Evolutionary conservation across 768 basidiomycete genomes (phyloP), one percentile per base, ranked within the genome.

Genomic region (Lactarius indigo): DNA sequence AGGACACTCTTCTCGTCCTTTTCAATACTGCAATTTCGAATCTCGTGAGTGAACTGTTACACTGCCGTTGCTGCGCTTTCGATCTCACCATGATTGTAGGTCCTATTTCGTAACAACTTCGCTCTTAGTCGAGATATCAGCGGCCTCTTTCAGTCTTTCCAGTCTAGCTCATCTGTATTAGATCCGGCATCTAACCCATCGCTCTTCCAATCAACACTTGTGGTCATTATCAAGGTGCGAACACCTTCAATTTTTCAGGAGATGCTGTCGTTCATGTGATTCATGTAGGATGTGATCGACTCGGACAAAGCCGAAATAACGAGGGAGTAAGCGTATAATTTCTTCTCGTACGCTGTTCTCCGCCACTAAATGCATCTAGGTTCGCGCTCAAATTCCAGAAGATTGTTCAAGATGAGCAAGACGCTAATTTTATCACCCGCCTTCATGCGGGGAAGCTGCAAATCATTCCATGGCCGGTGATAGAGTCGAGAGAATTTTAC

Each of bases 1-100:
- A 87, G 70, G 87, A 88, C 55, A 85, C 83, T 0, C 76, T 88
- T 4, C 79, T 88, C 3, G 87, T 88, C 2, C 74, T 88, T 5
- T 88, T 88, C 73, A 88, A 87, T 69, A 84, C 85, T 1, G 87
- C 87, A 0, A 80, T 88, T 8, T 88, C 87, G 1, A 88, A 88
- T 69, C 72, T 87, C 67, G 86, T 86, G 50, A 60, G 66, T 18
- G 7, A 13, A 28, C 15, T 9, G 5, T 41, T 3, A 26, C 42
- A 8, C 31, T 23, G 13, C 26, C 47, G 23, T 50, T 15, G 26
- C 3, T 50, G n/a, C 47, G 4, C 26, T 15, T 9, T 50, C 47
- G 47, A 50, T 50, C n/a, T 26, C 47, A 50, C 47, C 23, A 3
- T 50, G 6, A 50, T 50, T 23, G n/a, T 61, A 87, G 87, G 84